Evolutionary conservation across 176 grass and related monocot genomes (phyloP), one percentile per base, ranked within the genome.

Genomic region (Bothriochloa decipiens): DNA sequence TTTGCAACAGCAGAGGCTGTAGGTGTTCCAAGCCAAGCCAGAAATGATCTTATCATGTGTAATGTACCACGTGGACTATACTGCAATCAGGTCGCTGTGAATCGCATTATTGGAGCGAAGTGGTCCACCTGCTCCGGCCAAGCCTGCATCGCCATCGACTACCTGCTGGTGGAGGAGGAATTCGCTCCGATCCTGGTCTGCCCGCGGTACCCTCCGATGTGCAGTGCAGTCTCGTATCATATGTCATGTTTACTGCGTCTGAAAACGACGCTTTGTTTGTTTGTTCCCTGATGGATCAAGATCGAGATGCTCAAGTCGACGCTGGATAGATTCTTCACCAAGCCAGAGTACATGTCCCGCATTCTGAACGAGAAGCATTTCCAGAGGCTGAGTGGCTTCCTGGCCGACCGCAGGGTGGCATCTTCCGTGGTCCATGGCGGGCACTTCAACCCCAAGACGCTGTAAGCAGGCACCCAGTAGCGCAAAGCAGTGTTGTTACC

Each of bases 71-170:
- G 22, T 60, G 25, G 6, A 11, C 26, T 23, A 7, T 16, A 4
- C 15, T 36, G 6, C 49, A 42, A 55, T 14, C 42, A 98, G 93
- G 22, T 94, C 6, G 91, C 91, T 1, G 91, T 85, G 7, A 87
- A 89, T 29, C 84, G 96, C 66, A 81, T 95, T 17, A 77, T 49
- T 29, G 91, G 72, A 16, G 96, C 83, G 18, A 98, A 98, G 66
- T 98, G 96, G 93, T 88, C 85, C 7, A 46, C 89, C 40, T 93
- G 91, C 40, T 78, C 79, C 2, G 93, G 96, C 40, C 96, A 98
- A 79, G 93, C 93, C 23, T 98, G 96, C 86, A 58, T 95, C 23
- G 87, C 85, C 65, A 87, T 95, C 83, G 93, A 98, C 46, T 95
- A 98, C 86, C 15, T 98, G 58, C 81, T 95, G 57, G 88, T 91